phyloP scores from a whole-genome alignment of 2,329 filamentous ascomycete genomes.

The Allantophomopsis lycopodina region DNA sequence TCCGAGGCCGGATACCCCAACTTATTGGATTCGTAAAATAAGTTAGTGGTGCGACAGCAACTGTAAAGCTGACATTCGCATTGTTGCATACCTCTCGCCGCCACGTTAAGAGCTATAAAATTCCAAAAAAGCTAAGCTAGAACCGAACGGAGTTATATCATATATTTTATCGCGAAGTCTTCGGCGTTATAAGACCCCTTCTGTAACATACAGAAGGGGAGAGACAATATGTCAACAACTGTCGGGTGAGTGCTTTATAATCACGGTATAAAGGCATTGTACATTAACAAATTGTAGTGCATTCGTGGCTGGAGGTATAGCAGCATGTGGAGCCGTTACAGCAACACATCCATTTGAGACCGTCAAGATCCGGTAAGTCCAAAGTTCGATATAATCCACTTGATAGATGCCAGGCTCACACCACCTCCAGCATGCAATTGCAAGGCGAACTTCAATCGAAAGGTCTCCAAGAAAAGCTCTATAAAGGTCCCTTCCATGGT shows the following conservation, averaged over 20 bases:
- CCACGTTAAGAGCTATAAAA: too few relatives aligned
- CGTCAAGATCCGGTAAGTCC: constrained; percentile 80
- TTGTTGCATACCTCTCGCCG: too few relatives aligned
- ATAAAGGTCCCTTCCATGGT: constrained; percentile 83
- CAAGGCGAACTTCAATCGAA: constrained; percentile 91
- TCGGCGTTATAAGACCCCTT: constrained; percentile 3
- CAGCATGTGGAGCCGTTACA: constrained; percentile 92
- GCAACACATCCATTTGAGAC: constrained; percentile 98
- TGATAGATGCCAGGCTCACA: not conserved
- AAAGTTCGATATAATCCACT: constrained; percentile 4
- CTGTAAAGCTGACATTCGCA: too few relatives aligned
- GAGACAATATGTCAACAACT: constrained; percentile 35
- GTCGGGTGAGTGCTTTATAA: constrained; percentile 23
- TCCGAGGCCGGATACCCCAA: too few relatives aligned
- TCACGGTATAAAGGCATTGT: too few relatives aligned
- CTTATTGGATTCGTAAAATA: too few relatives aligned
- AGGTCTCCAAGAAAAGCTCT: constrained; percentile 72
- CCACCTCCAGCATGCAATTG: constrained; percentile 60
- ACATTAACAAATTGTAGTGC: constrained; percentile 32
- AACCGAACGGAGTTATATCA: too few relatives aligned
- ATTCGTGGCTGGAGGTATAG: constrained; percentile 92
- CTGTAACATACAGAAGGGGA: constrained; percentile 9
- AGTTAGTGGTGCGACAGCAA: too few relatives aligned
- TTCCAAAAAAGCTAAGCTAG: too few relatives aligned
- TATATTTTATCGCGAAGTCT: not conserved